Conservation (phyloP, 164 flowering plant species). For the Kingdonia uniflora region DNA sequence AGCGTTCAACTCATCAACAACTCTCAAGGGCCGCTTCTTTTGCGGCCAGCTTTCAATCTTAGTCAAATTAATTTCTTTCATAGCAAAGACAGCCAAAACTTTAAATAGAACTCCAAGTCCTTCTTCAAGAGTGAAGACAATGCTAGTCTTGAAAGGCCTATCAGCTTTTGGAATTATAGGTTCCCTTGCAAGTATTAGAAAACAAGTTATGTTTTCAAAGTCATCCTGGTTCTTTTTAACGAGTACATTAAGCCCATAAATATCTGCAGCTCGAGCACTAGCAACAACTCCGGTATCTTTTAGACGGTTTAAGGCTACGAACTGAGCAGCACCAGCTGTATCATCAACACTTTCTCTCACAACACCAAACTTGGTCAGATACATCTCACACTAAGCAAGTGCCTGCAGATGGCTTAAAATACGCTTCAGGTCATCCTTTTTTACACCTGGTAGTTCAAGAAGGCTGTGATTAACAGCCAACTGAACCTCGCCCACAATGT, state of each 20-base stretch:
- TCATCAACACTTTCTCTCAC: slow-evolving; percentile 1
- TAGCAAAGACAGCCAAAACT: slow-evolving; percentile 1
- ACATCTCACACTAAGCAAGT: slow-evolving; percentile 4
- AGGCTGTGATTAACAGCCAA: slow-evolving; percentile 44
- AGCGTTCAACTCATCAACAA: slow-evolving; percentile 3
- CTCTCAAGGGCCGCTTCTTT: slow-evolving; percentile 2
- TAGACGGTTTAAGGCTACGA: background rate
- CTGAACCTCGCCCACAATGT: slow-evolving; percentile 50
- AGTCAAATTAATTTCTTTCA: slow-evolving; percentile 5
- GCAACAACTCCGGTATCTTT: slow-evolving; percentile 4
- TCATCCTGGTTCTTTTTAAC: slow-evolving; percentile 5
- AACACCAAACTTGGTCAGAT: slow-evolving; percentile 2
- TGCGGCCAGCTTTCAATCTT: slow-evolving; percentile 9
- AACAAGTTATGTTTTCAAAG: slow-evolving; percentile 1
- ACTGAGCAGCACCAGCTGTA: slow-evolving; percentile 8
- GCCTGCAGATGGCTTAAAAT: slow-evolving; percentile 40
- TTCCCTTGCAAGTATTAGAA: slow-evolving; percentile 5
- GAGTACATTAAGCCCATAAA: slow-evolving; percentile 1
- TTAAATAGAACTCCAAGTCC: slow-evolving; percentile 5
- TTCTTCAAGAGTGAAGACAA: slow-evolving; percentile 8
- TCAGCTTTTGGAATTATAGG: slow-evolving; percentile 3
- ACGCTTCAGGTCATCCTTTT: slow-evolving; percentile 31
- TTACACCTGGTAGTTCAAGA: slow-evolving; percentile 33
- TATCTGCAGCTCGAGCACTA: slow-evolving; percentile 2
- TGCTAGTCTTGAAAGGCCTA: slow-evolving; percentile 6